Percentiles rank a stretch among this genome's conserved stretches.
These are phyloP conservation scores for Lyophyllum decastes DNA, from an alignment of 768 basidiomycete genomes.

Conservation along the genomic window DNA sequence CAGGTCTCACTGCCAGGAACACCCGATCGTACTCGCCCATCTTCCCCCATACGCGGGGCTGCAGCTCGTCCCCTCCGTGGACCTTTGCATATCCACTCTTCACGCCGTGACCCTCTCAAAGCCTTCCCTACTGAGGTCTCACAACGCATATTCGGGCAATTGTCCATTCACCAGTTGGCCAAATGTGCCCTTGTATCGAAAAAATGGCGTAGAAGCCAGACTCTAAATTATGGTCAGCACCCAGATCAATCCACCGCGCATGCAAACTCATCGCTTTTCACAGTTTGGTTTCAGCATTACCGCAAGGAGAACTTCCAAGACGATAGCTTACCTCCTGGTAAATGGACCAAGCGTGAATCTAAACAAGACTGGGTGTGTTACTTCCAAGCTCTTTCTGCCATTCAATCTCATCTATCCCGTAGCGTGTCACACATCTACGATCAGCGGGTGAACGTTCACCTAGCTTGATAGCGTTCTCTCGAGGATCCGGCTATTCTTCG, in stretches of 20 bases:
- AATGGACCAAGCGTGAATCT: slow-evolving; percentile 94
- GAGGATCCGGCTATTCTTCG: slow-evolving; percentile 50
- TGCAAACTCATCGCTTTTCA: neutral
- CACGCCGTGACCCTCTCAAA: slow-evolving; percentile 61
- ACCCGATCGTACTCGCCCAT: slow-evolving; percentile 63
- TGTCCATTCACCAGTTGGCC: slow-evolving; percentile 68
- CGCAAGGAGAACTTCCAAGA: slow-evolving; percentile 87
- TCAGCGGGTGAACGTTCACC: slow-evolving; percentile 43
- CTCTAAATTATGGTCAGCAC: slow-evolving; percentile 81
- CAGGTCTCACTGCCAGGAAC: slow-evolving; percentile 72
- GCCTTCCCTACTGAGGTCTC: slow-evolving; percentile 80
- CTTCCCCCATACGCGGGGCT: slow-evolving; percentile 52
- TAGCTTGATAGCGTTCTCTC: slow-evolving; percentile 33
- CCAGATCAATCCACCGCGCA: neutral
- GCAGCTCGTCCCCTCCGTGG: slow-evolving; percentile 50
- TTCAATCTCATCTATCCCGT: slow-evolving; percentile 5
- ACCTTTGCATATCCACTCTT: slow-evolving; percentile 41
- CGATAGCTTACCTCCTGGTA: slow-evolving; percentile 72
- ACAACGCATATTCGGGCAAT: slow-evolving; percentile 70
- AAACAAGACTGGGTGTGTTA: slow-evolving; percentile 83
- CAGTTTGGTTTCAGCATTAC: slow-evolving; percentile 95
- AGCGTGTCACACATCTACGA: slow-evolving; percentile 58
- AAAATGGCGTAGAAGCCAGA: slow-evolving; percentile 89
- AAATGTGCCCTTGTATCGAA: slow-evolving; percentile 78
- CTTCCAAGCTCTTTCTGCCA: slow-evolving; percentile 2